Evolutionary conservation across 1,284 basidiomycete genomes (phyloP), one percentile per base, ranked within the genome.

Genomic region (Apiotrichum gracile): DNA sequence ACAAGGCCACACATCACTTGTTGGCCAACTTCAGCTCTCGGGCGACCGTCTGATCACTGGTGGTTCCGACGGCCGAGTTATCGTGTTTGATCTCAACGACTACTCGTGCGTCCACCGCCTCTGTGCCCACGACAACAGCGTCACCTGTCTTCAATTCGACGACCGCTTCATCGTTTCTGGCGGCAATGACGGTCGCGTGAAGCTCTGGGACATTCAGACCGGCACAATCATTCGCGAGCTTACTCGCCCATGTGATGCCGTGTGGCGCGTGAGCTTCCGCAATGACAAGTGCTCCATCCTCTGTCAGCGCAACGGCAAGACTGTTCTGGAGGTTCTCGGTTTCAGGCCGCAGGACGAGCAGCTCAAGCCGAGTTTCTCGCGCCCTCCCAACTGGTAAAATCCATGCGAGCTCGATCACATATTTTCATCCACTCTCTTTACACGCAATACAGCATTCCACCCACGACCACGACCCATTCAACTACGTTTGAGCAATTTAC

Each of bases 1-100:
- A 0, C 89, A 92, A 72, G 93, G 90, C 2, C 94, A 97, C 72
- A 93, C 91, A 0, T 87, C 90, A 3, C 85, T 97, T 48, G 91
- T 98, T 10, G 94, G 92, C 60, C 90, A 94, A 69, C 79, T 97
- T 24, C 92, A 96, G 70, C 81, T 98, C 45, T 83, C 83, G 3
- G 81, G 81, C 51, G 79, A 78, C 61, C 77, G 86, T 26, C 83
- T 97, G 51, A 86, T 87, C 40, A 96, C 92, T 0, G 93, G 91
- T 44, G 92, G 91, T 19, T 91, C 91, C 1, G 93, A 97, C 67
- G 94, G 94, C 1, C 84, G 91, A 1, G 87, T 97, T 35, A 91
- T 97, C 68, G 86, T 89, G 29, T 97, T 92, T 75, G 83, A 85
- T 43, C 80, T 96, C 21, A 71, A 76, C 31, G 82, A 82, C 40